Base-by-base conservation (phyloP, 345 rosid species). In the Anacardium occidentale region DNA sequence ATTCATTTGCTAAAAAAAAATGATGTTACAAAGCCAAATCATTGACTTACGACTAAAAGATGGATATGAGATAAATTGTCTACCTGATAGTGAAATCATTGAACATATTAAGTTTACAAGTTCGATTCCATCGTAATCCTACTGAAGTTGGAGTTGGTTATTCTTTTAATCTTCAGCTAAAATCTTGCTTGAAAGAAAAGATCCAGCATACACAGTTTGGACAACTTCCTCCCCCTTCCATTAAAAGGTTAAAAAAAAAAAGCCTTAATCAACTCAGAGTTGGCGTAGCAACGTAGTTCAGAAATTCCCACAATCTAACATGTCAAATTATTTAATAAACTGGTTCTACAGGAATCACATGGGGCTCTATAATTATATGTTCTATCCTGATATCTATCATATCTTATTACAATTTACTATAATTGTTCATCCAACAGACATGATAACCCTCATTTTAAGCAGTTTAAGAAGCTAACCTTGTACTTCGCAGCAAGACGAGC, bases 401-500 rank as follows among this genome's bases (percentile, higher is more conserved):
- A 34, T 44, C 65, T 37, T 37, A 37, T 37, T 5, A 37, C 42
- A 37, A 37, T 37, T 37, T 37, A 37, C 42, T 37, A 37, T 5
- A 37, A 6, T 7, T 37, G 8, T 37, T 37, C 42, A 58, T 56
- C 62, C 13, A 56, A 56, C 32, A 7, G 15, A 24, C 29, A 56
- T 56, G 15, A 56, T 21, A 64, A 47, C 55, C 4, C 40, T 15
- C 18, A 20, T 20, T 20, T 7, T 26, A 37, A 6, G 3, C 62
- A 44, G 56, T 66, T 18, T 24, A 40, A 37, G 66, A 67, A 57
- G 15, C 85, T 59, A 70, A 92, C 99, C 98, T 92, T 89, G 83
- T 95, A 95, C 1, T 77, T 65, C 29, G 83, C 84, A 3, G 99
- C 99, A 20, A 95, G 85, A 76, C 87, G 97, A 75, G 99, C 97